Percentiles rank a stretch among this genome's conserved stretches.
Conservation (phyloP, 306 rosid genomes). For the Luffa acutangula region DNA sequence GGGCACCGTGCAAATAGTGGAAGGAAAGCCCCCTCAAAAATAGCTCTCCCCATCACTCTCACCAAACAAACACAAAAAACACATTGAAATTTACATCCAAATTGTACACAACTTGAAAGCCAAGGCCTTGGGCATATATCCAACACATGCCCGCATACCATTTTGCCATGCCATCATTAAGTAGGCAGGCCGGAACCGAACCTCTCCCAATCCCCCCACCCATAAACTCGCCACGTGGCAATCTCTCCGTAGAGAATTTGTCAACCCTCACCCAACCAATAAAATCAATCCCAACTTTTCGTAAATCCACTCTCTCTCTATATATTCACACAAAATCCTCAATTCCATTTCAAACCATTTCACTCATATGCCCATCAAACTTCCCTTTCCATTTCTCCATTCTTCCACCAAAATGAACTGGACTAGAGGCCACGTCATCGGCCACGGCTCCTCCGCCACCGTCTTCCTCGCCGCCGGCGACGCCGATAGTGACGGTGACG, state of each 20-base stretch:
- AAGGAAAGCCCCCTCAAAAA: not conserved
- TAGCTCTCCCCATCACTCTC: not conserved
- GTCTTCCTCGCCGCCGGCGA: constrained; percentile 43
- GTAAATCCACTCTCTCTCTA: not conserved
- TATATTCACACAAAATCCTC: not conserved
- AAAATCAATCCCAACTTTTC: not conserved
- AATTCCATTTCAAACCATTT: not conserved
- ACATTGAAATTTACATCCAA: not conserved
- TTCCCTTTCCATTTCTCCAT: not conserved
- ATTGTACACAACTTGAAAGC: not conserved
- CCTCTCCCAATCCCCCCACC: constrained; percentile 4
- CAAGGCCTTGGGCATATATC: not conserved
- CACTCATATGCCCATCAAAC: not conserved
- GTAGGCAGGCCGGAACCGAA: not conserved
- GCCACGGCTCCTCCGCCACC: constrained; percentile 78
- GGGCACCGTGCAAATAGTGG: not conserved
- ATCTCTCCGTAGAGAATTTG: constrained; percentile 27
- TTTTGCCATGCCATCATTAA: constrained; percentile 18
- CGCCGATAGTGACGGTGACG: not conserved
- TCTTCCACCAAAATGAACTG: constrained; percentile 37
- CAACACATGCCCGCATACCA: constrained; percentile 23
- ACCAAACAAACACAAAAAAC: constrained; percentile 1
- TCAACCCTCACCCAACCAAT: constrained; percentile 26
- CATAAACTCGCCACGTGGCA: constrained; percentile 18
- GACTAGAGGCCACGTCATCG: constrained; percentile 67